Evolutionary conservation across 2,329 filamentous ascomycete genomes (phyloP).

Genomic region (Verticillium albo-atrum): DNA sequence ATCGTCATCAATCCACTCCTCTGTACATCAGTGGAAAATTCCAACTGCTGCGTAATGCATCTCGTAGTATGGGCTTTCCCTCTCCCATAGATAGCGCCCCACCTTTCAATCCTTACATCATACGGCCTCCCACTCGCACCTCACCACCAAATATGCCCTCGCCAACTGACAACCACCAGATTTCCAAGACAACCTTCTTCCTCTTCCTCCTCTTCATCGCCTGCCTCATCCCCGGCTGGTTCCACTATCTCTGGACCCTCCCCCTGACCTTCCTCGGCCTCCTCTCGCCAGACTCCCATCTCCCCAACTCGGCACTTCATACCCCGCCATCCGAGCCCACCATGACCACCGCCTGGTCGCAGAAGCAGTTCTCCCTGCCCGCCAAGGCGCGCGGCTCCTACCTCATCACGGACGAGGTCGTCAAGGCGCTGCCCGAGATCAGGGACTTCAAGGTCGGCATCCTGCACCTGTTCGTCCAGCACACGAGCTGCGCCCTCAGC

Average conservation of each 20-base stretch:
- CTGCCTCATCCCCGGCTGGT: constrained; percentile 47
- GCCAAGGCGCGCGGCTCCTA: constrained; percentile 77
- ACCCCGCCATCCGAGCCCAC: constrained; percentile 18
- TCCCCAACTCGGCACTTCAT: constrained; percentile 14
- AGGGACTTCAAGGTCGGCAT: constrained; percentile 78
- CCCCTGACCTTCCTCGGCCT: constrained; percentile 36
- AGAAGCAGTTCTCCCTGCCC: constrained; percentile 80
- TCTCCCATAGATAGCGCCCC: neutral
- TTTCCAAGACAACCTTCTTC: constrained; percentile 35
- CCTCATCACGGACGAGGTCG: constrained; percentile 76
- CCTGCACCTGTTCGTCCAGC: constrained; percentile 88
- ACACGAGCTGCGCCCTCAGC: constrained; percentile 85
- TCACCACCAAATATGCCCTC: constrained; percentile 32
- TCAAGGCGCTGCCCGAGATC: constrained; percentile 72
- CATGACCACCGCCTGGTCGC: constrained; percentile 68
- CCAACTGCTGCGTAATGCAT: neutral
- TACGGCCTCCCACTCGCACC: constrained; percentile 9
- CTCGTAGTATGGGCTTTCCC: neutral
- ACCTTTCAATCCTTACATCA: constrained; percentile 13
- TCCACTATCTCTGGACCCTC: constrained; percentile 47
- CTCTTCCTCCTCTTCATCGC: constrained; percentile 45
- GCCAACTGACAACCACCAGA: constrained; percentile 21
- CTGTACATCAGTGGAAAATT: too few relatives aligned
- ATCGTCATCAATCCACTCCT: neutral
- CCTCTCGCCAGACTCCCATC: constrained; percentile 16